phyloP scores from a whole-genome alignment of 139 green algal genomes.

The Ostreobium quekettii region DNA sequence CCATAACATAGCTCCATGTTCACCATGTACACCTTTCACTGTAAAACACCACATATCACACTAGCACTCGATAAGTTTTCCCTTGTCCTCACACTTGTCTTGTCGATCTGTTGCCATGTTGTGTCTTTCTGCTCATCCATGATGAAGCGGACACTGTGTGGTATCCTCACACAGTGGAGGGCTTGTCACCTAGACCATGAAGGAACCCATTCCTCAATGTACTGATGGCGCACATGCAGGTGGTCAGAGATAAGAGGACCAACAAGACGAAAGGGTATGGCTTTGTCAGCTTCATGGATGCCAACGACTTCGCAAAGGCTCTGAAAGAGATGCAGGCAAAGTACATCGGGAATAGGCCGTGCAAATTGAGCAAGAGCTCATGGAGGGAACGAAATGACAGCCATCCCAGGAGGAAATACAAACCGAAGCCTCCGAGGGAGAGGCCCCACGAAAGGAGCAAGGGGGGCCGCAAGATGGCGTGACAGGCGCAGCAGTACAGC shows the following conservation, averaged over 20 bases:
- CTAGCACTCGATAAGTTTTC: too few relatives aligned
- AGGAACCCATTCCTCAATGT: background rate
- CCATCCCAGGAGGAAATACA: conserved; percentile 7
- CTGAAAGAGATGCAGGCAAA: conserved; percentile 81
- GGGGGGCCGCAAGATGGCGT: too few relatives aligned
- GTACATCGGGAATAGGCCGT: conserved; percentile 87
- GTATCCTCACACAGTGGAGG: too few relatives aligned
- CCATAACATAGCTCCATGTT: too few relatives aligned
- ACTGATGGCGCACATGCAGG: conserved; percentile 25
- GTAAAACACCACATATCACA: background rate
- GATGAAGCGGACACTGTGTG: background rate
- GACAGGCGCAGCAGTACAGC: too few relatives aligned
- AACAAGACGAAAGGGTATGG: conserved; percentile 87
- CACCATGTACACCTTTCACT: too few relatives aligned
- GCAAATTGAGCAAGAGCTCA: conserved; percentile 70
- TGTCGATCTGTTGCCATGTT: background rate
- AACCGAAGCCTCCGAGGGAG: conserved; percentile 1
- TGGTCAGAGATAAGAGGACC: conserved; percentile 66
- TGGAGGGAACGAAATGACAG: conserved; percentile 54
- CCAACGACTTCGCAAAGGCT: conserved; percentile 66
- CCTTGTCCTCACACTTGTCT: background rate
- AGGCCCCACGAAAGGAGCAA: too few relatives aligned
- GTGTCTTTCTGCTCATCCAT: background rate
- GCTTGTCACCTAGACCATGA: background rate
- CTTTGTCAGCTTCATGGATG: conserved; percentile 84